These are phyloP conservation scores for Colletotrichum paranaense DNA, from an alignment of 2,329 filamentous ascomycete genomes.

Conservation along the genomic window DNA sequence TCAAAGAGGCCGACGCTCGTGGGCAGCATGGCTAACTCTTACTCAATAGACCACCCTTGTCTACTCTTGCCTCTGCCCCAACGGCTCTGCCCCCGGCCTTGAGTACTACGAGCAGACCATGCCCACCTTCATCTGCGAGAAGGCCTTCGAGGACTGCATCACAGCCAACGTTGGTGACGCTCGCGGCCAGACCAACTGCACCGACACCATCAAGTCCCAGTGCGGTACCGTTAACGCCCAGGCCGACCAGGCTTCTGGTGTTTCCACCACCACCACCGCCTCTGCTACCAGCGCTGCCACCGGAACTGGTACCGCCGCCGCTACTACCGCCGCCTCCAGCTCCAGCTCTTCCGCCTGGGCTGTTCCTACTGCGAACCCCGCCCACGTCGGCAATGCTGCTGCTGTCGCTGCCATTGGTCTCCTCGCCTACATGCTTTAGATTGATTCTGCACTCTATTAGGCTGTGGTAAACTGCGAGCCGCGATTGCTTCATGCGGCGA, in stretches of 20 bases:
- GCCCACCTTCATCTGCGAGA: constrained; percentile 62
- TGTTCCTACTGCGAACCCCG: constrained; percentile 54
- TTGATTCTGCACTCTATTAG: background rate
- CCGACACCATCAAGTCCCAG: constrained; percentile 55
- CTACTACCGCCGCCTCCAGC: constrained; percentile 35
- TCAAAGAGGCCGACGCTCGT: background rate
- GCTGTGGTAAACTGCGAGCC: background rate
- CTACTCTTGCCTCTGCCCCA: constrained; percentile 62
- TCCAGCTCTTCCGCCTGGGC: constrained; percentile 45
- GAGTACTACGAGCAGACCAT: constrained; percentile 66
- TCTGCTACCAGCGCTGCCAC: constrained; percentile 29
- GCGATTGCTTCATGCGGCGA: background rate
- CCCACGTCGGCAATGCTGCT: constrained; percentile 53
- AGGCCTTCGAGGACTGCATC: constrained; percentile 62
- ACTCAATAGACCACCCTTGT: constrained; percentile 51
- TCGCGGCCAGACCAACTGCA: constrained; percentile 60
- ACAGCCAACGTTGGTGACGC: constrained; percentile 52
- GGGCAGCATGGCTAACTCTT: constrained; percentile 20
- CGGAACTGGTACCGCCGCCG: constrained; percentile 32
- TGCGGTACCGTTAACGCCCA: constrained; percentile 55
- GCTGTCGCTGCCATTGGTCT: constrained; percentile 63
- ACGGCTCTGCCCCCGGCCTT: constrained; percentile 61
- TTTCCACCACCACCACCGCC: constrained; percentile 31
- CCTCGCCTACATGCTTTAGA: constrained; percentile 63
- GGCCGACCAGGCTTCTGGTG: constrained; percentile 11